Base-by-base conservation (phyloP, 1,284 basidiomycete species). In the Psilocybe mexicana region DNA sequence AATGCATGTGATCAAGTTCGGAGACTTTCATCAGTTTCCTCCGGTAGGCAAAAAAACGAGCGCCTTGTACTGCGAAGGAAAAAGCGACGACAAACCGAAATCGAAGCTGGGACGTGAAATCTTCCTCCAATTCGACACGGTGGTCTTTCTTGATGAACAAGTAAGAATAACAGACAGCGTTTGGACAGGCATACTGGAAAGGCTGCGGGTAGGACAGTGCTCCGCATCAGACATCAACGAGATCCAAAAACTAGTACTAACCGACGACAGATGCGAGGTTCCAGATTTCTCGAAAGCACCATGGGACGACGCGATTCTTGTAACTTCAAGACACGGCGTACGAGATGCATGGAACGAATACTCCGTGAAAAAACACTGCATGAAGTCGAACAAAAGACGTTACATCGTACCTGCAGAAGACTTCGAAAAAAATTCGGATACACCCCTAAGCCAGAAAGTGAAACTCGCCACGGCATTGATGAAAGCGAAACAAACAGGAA, bases 261-360 rank as follows among this genome's bases (percentile, higher is more conserved):
- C 57, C 0, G 45, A 68, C 25, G 18, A 10, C 0, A 11, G 60
- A 1, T 63, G 62, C 23, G 44, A 53, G 1, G 24, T 38, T 7
- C 55, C 62, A 0, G 61, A 70, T 50, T 71, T 70, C 40, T 38
- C 10, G 0, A 6, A 52, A 3, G 2, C 23, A 1, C 62, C 58
- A 6, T 75, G 76, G 76, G 45, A 52, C 0, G 52, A 70, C 0
- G 65, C 69, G 0, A 47, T 67, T 2, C 62, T 79, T 0, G 67
- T 78, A 0, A 79, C 76, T 0, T 71, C 76, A 6, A 53, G 71
- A 12, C 74, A 79, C 55, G 54, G 55, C 0, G 72, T 76, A 0
- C 47, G 70, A 6, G 50, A 54, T 2, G 24, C 56, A 23, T 78
- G 77, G 76, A 78, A 78, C 58, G 14, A 52, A 11, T 49, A 55